Base-by-base conservation (phyloP, 169 alveolate genomes). In the Cryptosporidium andersoni region DNA sequence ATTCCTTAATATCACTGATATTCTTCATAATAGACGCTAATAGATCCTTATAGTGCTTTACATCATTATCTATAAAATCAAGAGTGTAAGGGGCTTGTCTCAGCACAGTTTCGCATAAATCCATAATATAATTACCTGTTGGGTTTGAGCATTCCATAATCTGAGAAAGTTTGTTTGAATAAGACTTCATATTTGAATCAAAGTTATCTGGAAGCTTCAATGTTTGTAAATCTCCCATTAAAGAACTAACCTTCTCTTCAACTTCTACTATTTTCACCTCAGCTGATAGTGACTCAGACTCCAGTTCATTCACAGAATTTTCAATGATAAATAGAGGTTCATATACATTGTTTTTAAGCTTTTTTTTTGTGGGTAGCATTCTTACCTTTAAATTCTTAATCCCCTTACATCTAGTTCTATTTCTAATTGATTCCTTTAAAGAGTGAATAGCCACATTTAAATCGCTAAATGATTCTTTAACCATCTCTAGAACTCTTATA, bases 91-190 rank as follows among this genome's bases (percentile, higher is more conserved):
- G 60, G 14, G 85, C 85, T 12, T 74, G 85, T 8, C 51, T 42
- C 3, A 74, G 25, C 2, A 74, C 51, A 2, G 55, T 64, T 16
- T 49, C 60, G 43, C 85, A 25, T 25, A 25, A 25, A 25, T 25
- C 25, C 25, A 25, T 25, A 0, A 25, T 25, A 25, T 25, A 25
- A 25, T 25, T 25, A 25, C 25, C 85, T 11, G 40, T 56, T 45
- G 43, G 63, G 43, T 48, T 63, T 3, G 66, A 74, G 48, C 85
- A 74, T 74, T 74, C 60, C 85, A 74, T 74, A 8, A 74, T 60
- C 7, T 58, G 25, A 34, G 43, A 58, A 5, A 74, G 49, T 14
- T 66, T 66, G 34, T 45, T 74, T 34, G 60, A 40, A 60, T 56
- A 74, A 7, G 55, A 58, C 51, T 74, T 63, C 5, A 74, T 25